Conservation (phyloP, 192 early-diverging fungal genomes). For the Entomortierella beljakovae region DNA sequence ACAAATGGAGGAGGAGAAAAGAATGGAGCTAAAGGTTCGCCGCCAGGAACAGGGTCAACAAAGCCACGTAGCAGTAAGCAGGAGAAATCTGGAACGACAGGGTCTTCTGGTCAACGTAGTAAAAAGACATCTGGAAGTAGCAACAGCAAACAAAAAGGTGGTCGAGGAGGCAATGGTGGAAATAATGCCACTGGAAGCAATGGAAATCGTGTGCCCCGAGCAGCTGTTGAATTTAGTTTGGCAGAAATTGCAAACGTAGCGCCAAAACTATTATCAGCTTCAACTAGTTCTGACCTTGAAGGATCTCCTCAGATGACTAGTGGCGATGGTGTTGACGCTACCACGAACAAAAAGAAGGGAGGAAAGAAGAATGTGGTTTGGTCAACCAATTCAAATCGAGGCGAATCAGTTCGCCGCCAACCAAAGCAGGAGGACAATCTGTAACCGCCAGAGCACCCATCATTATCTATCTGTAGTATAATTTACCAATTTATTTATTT, state of each 20-base stretch:
- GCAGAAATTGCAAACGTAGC: slow-evolving; percentile 45
- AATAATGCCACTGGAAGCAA: slow-evolving; percentile 12
- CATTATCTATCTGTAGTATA: not conserved
- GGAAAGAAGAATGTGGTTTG: slow-evolving; percentile 30
- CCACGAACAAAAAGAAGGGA: slow-evolving; percentile 16
- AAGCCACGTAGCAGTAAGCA: slow-evolving; percentile 15
- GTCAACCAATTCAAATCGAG: slow-evolving; percentile 52
- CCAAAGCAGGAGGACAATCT: not conserved
- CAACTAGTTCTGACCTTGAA: slow-evolving; percentile 7
- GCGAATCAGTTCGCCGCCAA: slow-evolving; percentile 31
- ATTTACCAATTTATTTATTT: not conserved
- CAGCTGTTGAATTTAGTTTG: slow-evolving; percentile 40
- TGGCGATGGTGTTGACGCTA: not conserved
- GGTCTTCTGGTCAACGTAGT: slow-evolving; percentile 13
- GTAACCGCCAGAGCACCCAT: slow-evolving; percentile 9
- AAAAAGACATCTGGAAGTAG: slow-evolving; percentile 28
- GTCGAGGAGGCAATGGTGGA: slow-evolving; percentile 6
- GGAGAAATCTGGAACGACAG: slow-evolving; percentile 10
- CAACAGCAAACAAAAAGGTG: slow-evolving; percentile 11
- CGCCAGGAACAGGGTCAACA: slow-evolving; percentile 4
- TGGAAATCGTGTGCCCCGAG: slow-evolving; percentile 24
- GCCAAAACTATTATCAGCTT: slow-evolving; percentile 20
- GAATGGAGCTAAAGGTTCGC: slow-evolving; percentile 1
- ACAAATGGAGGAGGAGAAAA: slow-evolving; percentile 14
- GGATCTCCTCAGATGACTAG: not conserved